These are phyloP conservation scores for Lasiodiplodia sp. DNA, from an alignment of 2,329 filamentous ascomycete species.

Conservation along the genomic window DNA sequence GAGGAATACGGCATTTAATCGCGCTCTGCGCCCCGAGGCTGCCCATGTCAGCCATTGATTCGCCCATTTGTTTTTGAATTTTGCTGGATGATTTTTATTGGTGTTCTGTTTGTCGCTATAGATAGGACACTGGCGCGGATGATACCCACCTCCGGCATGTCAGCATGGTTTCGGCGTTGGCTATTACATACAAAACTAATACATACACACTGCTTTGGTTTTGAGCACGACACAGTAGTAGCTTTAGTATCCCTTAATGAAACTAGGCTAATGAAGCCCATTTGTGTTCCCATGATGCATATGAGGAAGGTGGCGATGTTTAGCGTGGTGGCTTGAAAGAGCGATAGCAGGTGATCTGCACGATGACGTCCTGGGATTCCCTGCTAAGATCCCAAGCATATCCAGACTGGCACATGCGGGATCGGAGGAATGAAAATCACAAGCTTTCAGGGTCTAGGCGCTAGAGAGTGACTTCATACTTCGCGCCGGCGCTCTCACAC, in stretches of 20 bases:
- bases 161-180: slow-evolving; percentile 27
- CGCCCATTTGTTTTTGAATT: slow-evolving; percentile 5
- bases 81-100: not conserved
- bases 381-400: slow-evolving; percentile 13
- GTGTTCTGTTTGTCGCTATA: slow-evolving; percentile 8
- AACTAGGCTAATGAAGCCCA: not conserved
- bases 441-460: slow-evolving; percentile 20
- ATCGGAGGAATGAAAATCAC: slow-evolving; percentile 19
- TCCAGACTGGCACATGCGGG: slow-evolving; percentile 13
- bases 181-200: slow-evolving; percentile 13
- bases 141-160: slow-evolving; percentile 31
- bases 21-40: slow-evolving; percentile 25
- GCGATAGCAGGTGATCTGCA: slow-evolving; percentile 17
- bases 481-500: not conserved
- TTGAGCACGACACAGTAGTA: not conserved
- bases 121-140: slow-evolving; percentile 29
- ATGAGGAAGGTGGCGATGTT: not conserved
- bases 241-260: slow-evolving; percentile 2
- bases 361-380: slow-evolving; percentile 24
- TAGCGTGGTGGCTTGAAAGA: slow-evolving; percentile 12
- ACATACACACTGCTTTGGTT: not conserved
- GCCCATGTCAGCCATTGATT: slow-evolving; percentile 17
- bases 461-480: slow-evolving; percentile 11
- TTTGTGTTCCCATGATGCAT: not conserved
- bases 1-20: slow-evolving; percentile 43